These are phyloP conservation scores for Tricholoma matsutake DNA, from an alignment of 768 basidiomycete species.

Conservation along the genomic window DNA sequence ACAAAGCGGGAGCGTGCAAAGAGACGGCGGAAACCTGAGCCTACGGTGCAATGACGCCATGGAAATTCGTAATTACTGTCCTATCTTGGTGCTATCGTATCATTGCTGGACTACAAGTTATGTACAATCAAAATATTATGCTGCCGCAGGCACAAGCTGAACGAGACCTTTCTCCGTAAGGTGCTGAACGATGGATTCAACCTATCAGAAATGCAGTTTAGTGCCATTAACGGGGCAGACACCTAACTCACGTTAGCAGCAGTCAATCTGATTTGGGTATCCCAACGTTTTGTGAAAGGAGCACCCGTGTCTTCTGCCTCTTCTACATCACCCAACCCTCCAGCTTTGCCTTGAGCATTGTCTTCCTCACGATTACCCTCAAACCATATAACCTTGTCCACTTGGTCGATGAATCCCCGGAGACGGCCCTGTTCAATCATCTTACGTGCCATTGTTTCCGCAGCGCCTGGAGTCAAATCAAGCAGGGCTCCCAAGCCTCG, in stretches of 20 bases:
- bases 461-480: conserved; percentile 86
- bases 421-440: conserved; percentile 99
- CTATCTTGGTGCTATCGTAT: conserved; percentile 24
- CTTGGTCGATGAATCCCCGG: conserved; percentile 93
- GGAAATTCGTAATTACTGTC: conserved; percentile 24
- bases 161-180: conserved; percentile 72
- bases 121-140: conserved; percentile 14
- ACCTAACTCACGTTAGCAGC: conserved; percentile 69
- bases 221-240: not conserved
- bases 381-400: conserved; percentile 92
- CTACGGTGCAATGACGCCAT: conserved; percentile 32
- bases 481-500: conserved; percentile 87
- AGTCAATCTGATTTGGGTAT: conserved; percentile 85
- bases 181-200: conserved; percentile 84
- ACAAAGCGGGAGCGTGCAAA: conserved; percentile 88
- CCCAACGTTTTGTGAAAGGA: conserved; percentile 94
- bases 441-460: conserved; percentile 95
- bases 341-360: conserved; percentile 91
- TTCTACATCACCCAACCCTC: conserved; percentile 87
- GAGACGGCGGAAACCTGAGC: conserved; percentile 68
- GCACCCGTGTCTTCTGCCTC: conserved; percentile 86
- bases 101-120: conserved; percentile 12
- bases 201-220: conserved; percentile 39
- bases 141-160: conserved; percentile 26
- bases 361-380: conserved; percentile 86